Evolutionary conservation across 2,329 filamentous ascomycete genomes (phyloP).

Genomic region (Xylariaceae sp.): DNA sequence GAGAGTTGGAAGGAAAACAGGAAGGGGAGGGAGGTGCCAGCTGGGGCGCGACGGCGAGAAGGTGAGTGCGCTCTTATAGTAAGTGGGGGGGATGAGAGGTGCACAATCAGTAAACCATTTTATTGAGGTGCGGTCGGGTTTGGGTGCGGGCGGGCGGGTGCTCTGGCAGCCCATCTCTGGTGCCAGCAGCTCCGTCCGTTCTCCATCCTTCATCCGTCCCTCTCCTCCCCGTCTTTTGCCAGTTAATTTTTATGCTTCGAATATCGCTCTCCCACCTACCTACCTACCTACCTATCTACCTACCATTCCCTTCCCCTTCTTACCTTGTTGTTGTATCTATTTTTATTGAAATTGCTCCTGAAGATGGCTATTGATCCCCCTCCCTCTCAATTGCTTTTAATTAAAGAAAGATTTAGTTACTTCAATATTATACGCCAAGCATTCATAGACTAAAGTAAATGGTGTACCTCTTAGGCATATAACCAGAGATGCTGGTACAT

Average conservation of each 20-base stretch:
- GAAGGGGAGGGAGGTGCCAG: conserved; percentile 48
- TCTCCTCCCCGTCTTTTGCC: not conserved
- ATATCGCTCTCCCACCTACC: conserved; percentile 1
- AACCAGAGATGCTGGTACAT: too few species aligned
- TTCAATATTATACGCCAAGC: too few species aligned
- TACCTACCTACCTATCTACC: conserved; percentile 5
- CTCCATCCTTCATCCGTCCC: not conserved
- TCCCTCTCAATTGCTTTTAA: too few species aligned
- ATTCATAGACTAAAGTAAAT: too few species aligned
- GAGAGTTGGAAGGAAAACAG: conserved; percentile 41
- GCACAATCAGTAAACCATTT: conserved; percentile 58
- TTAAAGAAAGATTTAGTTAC: too few species aligned
- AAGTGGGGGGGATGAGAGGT: conserved; percentile 52
- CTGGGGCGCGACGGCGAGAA: conserved; percentile 57
- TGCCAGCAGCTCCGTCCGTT: conserved; percentile 9
- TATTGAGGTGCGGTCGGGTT: conserved; percentile 14
- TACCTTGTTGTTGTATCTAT: too few species aligned
- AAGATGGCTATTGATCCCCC: too few species aligned
- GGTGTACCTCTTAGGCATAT: too few species aligned
- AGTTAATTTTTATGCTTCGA: not conserved
- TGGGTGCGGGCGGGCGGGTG: conserved; percentile 16
- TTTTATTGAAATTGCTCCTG: too few species aligned
- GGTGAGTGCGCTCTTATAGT: conserved; percentile 66
- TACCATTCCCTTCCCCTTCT: conserved; percentile 14
- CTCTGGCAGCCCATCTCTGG: conserved; percentile 8